These are phyloP conservation scores for Candida xiaguanensis DNA, from an alignment of 805 yeast species.

Conservation along the genomic window DNA sequence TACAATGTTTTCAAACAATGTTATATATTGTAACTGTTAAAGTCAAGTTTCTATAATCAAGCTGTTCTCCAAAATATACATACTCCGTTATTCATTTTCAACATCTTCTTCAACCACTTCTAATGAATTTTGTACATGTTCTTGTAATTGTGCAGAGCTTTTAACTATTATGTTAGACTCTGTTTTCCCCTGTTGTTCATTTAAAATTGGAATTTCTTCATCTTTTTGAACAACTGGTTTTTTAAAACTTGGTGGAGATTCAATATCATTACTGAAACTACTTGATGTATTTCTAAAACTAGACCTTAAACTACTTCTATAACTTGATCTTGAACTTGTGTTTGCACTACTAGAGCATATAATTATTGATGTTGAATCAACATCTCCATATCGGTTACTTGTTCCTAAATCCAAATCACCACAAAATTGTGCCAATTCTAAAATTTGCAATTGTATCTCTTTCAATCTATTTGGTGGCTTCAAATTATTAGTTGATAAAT, in stretches of 20 bases:
- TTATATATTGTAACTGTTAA: too few species aligned
- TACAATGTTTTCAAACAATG: too few species aligned
- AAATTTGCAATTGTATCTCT: conserved; percentile 9
- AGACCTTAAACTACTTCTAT: conserved; percentile 7
- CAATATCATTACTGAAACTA: conserved; percentile 5
- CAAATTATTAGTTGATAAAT: conserved; percentile 6
- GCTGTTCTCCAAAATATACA: too few species aligned
- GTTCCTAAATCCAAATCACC: conserved; percentile 10
- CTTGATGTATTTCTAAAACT: conserved; percentile 4
- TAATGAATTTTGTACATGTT: background rate
- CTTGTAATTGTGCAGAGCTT: conserved; percentile 2
- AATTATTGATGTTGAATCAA: conserved; percentile 10
- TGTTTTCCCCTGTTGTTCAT: background rate
- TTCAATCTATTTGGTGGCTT: conserved; percentile 5
- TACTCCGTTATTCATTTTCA: background rate
- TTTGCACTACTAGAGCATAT: conserved; percentile 6
- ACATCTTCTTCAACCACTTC: conserved; percentile 2
- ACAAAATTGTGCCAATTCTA: conserved; percentile 9
- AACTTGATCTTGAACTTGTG: conserved; percentile 8
- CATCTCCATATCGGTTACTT: conserved; percentile 8
- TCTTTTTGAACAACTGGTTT: background rate
- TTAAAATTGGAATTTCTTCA: background rate
- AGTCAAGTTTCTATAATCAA: too few species aligned
- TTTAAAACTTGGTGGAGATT: conserved; percentile 7
- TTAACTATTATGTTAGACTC: background rate